Conservation (phyloP, 2,329 filamentous ascomycete species). For the Phyllosticta citribraziliensis region DNA sequence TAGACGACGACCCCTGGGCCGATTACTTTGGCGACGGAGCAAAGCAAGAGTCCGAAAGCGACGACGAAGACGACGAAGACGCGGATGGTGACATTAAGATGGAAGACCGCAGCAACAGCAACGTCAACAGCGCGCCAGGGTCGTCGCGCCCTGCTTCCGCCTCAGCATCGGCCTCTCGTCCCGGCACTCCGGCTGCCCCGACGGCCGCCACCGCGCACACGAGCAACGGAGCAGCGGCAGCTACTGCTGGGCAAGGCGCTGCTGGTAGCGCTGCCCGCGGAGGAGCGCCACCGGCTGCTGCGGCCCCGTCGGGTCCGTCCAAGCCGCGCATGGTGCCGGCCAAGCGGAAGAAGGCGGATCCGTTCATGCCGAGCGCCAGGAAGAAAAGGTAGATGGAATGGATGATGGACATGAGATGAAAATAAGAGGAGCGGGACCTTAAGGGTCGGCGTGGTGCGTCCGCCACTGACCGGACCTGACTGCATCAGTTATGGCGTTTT, state of each 20-base stretch:
- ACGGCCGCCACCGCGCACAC: not conserved
- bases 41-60: not conserved
- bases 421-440: not conserved
- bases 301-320: not conserved
- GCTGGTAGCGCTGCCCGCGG: not conserved
- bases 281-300: not conserved
- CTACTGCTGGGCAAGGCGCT: not conserved
- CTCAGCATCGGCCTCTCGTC: not conserved
- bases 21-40: not conserved
- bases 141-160: not conserved
- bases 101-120: constrained; percentile 11
- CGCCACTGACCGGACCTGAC: too few species aligned
- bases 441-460: too few species aligned
- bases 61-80: not conserved
- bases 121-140: not conserved
- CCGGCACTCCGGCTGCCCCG: not conserved
- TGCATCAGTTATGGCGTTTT: too few species aligned
- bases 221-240: not conserved
- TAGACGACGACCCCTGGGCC: constrained; percentile 1
- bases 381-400: constrained; percentile 4
- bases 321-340: constrained; percentile 3
- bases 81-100: constrained; percentile 11
- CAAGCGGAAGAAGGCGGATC: constrained; percentile 13
- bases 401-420: not conserved
- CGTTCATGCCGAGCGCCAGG: constrained; percentile 11